Evolutionary conservation across 768 basidiomycete species (phyloP), one percentile per base, ranked within the genome.

Genomic region (Leccinum incarnatum): DNA sequence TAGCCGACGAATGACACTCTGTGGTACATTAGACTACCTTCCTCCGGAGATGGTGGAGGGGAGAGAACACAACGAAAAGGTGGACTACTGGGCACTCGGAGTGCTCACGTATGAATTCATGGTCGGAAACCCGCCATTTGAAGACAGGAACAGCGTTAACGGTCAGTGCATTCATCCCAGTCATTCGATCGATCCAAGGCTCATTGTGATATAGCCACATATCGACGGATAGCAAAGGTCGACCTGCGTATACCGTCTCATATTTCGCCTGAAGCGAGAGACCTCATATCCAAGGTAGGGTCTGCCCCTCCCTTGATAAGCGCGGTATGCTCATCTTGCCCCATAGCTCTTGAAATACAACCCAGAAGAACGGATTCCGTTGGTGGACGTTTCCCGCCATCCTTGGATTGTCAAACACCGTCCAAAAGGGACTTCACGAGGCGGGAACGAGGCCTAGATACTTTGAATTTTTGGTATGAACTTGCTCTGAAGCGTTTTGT

Each of bases 21-120:
- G 96, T 66, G 96, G 96, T 12, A 98, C 96, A 1, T 76, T 98
- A 48, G 97, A 98, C 72, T 98, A 98, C 71, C 81, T 99, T 11
- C 95, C 97, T 0, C 96, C 97, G 12, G 96, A 98, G 79, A 99
- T 98, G 97, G 91, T 99, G 14, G 94, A 97, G 66, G 87, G 89
- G 0, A 87, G 83, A 64, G 91, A 91, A 59, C 95, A 98, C 70
- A 88, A 81, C 55, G 92, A 94, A 67, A 87, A 84, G 68, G 96
- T 98, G 40, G 96, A 98, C 67, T 83, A 93, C 59, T 99, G 96
- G 96, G 96, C 96, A 0, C 77, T 99, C 27, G 96, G 96, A 48
- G 95, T 98, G n/a, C 78, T 99, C 61, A 89, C 89, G 1, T 99
- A 94, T 71, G 96, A 99, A 72, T 98, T 99, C 72, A 75, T 98